phyloP scores from a whole-genome alignment of 169 alveolate genomes.

The Babesia divergens region DNA sequence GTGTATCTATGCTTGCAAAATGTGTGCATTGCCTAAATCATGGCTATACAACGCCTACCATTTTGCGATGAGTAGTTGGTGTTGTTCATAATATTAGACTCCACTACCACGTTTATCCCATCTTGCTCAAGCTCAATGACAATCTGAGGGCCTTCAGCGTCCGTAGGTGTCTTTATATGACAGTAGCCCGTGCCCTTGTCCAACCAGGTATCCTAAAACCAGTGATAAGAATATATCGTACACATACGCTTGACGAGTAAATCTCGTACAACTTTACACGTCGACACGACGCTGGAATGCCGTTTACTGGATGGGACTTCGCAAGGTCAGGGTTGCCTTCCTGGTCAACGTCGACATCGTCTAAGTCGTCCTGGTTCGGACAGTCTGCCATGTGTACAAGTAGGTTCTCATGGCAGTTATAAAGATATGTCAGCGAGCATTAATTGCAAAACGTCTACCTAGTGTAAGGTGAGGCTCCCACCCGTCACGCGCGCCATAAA shows the following conservation, averaged over 20 bases:
- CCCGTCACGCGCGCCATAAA: constrained; percentile 40
- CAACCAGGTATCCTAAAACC: constrained; percentile 50
- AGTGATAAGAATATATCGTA: background rate
- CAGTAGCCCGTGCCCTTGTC: constrained; percentile 69
- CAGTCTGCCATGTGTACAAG: constrained; percentile 19
- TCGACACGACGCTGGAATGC: constrained; percentile 51
- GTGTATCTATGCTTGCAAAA: too few relatives aligned
- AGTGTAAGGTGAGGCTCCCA: background rate
- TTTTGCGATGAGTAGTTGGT: constrained; percentile 63
- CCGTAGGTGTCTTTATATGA: constrained; percentile 40
- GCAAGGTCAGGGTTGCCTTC: constrained; percentile 9
- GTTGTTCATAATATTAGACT: constrained; percentile 43
- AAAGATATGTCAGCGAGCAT: too few relatives aligned
- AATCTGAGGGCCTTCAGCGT: constrained; percentile 41
- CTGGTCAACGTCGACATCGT: constrained; percentile 23
- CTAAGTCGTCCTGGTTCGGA: constrained; percentile 25
- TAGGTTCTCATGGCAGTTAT: background rate
- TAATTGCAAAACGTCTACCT: background rate
- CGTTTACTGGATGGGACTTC: constrained; percentile 57
- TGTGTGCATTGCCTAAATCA: too few relatives aligned
- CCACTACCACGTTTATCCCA: constrained; percentile 26
- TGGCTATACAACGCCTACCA: constrained; percentile 28
- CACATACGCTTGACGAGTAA: constrained; percentile 28
- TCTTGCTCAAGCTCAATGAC: constrained; percentile 56
- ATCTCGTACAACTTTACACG: constrained; percentile 74